Evolutionary conservation across 2,329 filamentous ascomycete genomes (phyloP), one percentile per base, ranked within the genome.

Genomic region (Elsinoe batatas): DNA sequence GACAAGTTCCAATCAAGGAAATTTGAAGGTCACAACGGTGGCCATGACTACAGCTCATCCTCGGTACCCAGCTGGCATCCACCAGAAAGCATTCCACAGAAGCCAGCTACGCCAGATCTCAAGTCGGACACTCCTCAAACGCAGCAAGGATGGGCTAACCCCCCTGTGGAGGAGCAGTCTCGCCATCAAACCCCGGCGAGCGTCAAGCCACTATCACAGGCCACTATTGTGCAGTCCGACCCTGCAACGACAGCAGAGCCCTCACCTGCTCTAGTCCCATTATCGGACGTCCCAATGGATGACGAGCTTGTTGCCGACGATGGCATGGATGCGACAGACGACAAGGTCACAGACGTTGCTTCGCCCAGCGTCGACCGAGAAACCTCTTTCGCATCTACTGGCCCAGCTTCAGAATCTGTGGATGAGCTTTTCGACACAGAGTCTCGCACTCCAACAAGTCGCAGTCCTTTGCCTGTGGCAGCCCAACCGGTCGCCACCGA

Each of bases 341-440:
- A 8, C 13, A 17, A 49, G 32, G 4, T 17, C 11, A 20, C 26
- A 11, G 10, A 35, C 17, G 44, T 3, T 10, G 11, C 20, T 10
- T 15, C 6, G 43, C 43, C 43, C 2, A 3, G 3, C 5, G 7
- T 26, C 44, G 26, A 49, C 13, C n/a, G 36, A 15, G 26, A 30
- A 22, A 17, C 26, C 3, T 20, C 47, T 11, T 51, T 51, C 12
- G 47, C 47, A 17, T 51, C 47, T 13, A 51, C 47, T 15, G 47
- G 47, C 11, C 47, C 47, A 15, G 47, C 47, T 15, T 32, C 26
- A 11, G 47, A 51, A n/a, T 37, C 47, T 13, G 47, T 51, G 2
- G 47, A 51, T 38, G 47, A 51, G 33, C 33, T 51, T 5, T 51
- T 51, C 17, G 47, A 51, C 17, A 51, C 47, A 11, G 47, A 51